Conservation (phyloP, 2,329 filamentous ascomycete species). For the Claviceps fusiformis region DNA sequence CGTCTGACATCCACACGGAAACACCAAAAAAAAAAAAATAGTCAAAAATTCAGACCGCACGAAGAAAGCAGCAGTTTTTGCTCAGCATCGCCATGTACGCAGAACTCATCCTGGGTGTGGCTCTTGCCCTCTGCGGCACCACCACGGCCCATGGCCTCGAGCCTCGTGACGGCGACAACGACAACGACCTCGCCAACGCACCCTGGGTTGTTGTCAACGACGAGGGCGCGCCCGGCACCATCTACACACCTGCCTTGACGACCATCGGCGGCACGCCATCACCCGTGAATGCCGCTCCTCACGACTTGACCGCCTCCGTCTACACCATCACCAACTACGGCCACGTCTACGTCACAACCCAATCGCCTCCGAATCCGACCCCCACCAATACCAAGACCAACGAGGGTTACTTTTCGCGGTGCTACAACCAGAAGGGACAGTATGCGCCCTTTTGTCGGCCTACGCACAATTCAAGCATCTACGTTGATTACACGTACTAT, state of each 20-base stretch:
- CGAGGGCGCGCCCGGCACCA: conserved; percentile 29
- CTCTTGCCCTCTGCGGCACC: conserved; percentile 12
- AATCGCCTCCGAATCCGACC: conserved; percentile 30
- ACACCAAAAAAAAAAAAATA: background rate
- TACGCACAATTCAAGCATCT: conserved; percentile 26
- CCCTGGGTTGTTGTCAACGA: conserved; percentile 39
- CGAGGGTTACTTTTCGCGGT: conserved; percentile 35
- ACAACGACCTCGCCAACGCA: conserved; percentile 13
- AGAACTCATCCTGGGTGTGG: conserved; percentile 15
- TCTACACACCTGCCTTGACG: conserved; percentile 34
- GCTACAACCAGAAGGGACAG: conserved; percentile 32
- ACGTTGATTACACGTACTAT: conserved; percentile 35
- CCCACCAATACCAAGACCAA: conserved; percentile 24
- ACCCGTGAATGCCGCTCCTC: conserved; percentile 25
- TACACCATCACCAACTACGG: conserved; percentile 23
- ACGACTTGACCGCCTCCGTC: conserved; percentile 32
- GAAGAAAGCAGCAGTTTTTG: no score
- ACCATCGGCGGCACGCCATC: conserved; percentile 31
- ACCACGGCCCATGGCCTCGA: conserved; percentile 13
- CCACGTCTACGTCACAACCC: conserved; percentile 26
- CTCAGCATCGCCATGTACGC: conserved; percentile 16
- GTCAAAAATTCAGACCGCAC: no score
- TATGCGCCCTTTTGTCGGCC: conserved; percentile 40
- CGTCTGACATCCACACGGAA: background rate
- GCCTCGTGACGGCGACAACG: conserved; percentile 11